phyloP scores from a whole-genome alignment of 208 protist genomes.

The Acanthamoeba triangularis region DNA sequence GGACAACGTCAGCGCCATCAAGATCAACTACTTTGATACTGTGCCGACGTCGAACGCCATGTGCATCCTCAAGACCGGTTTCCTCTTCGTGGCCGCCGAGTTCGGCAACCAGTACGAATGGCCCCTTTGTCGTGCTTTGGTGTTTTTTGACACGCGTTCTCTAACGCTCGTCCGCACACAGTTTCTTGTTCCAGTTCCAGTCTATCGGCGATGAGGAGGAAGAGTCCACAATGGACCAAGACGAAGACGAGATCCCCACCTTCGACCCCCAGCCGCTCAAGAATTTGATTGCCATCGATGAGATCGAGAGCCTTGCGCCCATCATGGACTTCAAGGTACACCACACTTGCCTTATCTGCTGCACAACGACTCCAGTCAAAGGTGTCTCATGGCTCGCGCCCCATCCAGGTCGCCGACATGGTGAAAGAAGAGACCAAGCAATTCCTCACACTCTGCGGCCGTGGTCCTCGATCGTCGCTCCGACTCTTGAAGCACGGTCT shows the following conservation, averaged over 20 bases:
- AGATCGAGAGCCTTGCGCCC: conserved; percentile 92
- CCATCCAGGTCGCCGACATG: conserved; percentile 87
- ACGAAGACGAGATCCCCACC: conserved; percentile 60
- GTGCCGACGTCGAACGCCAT: conserved; percentile 95
- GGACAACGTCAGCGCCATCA: conserved; percentile 90
- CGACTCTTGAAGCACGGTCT: conserved; percentile 94
- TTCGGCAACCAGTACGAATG: conserved; percentile 96
- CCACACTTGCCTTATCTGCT: background rate
- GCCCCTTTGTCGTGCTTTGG: background rate
- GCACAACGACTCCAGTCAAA: background rate
- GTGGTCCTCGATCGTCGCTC: conserved; percentile 89
- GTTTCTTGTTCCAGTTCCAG: conserved; percentile 94
- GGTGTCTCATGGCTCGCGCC: background rate
- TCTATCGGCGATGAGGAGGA: conserved; percentile 92
- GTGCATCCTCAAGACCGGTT: conserved; percentile 96
- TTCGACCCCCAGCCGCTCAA: conserved; percentile 88
- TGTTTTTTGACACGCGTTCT: background rate
- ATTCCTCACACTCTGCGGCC: conserved; percentile 92
- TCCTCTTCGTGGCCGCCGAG: conserved; percentile 97
- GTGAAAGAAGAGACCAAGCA: conserved; percentile 89
- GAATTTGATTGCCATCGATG: conserved; percentile 91
- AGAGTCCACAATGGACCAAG: conserved; percentile 75
- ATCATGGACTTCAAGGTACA: conserved; percentile 89
- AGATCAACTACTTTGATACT: conserved; percentile 98
- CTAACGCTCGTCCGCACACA: background rate